These are phyloP conservation scores for Hirschioporus abietinus DNA, from an alignment of 768 basidiomycete genomes.

Conservation along the genomic window DNA sequence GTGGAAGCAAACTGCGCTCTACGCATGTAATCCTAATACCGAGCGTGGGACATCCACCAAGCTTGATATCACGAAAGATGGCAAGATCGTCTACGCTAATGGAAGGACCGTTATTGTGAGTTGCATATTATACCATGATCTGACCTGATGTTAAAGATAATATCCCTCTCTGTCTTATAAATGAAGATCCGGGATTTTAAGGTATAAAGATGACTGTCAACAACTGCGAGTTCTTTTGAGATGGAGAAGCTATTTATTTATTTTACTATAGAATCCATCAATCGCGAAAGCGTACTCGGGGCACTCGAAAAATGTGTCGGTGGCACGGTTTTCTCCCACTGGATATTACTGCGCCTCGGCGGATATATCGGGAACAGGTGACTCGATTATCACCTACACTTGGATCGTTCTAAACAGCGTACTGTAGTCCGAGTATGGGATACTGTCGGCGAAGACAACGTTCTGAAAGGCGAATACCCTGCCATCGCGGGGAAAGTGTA, in stretches of 20 bases:
- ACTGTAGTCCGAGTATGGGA: constrained; percentile 89
- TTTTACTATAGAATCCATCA: constrained; percentile 51
- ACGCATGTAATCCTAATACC: constrained; percentile 67
- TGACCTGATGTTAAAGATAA: background rate
- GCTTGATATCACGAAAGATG: constrained; percentile 62
- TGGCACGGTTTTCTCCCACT: constrained; percentile 87
- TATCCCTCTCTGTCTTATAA: background rate
- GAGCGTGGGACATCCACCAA: constrained; percentile 66
- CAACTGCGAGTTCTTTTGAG: constrained; percentile 4
- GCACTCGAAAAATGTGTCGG: constrained; percentile 80
- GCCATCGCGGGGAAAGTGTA: constrained; percentile 71
- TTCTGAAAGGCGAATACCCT: constrained; percentile 76
- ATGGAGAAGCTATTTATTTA: constrained; percentile 7
- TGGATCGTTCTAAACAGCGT: constrained; percentile 2
- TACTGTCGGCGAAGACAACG: constrained; percentile 77
- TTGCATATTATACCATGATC: constrained; percentile 11
- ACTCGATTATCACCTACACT: constrained; percentile 14
- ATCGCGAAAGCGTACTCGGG: constrained; percentile 65
- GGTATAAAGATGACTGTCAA: constrained; percentile 35
- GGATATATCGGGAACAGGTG: constrained; percentile 77
- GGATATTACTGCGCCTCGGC: constrained; percentile 95
- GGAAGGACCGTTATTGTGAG: constrained; percentile 83
- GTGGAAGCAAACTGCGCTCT: constrained; percentile 26
- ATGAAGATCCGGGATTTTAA: constrained; percentile 76
- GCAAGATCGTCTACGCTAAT: constrained; percentile 78